phyloP scores from a whole-genome alignment of 164 flowering plant genomes.

The Brasenia schreberi region DNA sequence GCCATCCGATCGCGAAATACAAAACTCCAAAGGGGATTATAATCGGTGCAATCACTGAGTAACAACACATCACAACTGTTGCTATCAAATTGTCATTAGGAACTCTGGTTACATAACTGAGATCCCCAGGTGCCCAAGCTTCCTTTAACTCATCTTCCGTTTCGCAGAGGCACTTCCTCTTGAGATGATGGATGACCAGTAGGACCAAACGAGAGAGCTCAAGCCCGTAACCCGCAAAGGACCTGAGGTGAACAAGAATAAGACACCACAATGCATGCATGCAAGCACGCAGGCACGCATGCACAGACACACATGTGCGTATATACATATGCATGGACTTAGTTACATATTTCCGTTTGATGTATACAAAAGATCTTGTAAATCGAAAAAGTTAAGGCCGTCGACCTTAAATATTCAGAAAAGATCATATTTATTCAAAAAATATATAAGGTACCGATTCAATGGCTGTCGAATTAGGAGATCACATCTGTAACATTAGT shows the following conservation, averaged over 20 bases:
- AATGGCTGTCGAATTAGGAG: too few species aligned
- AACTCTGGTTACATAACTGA: constrained; percentile 61
- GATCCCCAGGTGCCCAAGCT: constrained; percentile 85
- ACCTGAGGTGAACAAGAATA: constrained; percentile 27
- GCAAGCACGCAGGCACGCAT: too few species aligned
- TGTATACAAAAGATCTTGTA: too few species aligned
- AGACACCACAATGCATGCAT: too few species aligned
- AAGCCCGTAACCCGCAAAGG: constrained; percentile 90
- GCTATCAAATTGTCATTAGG: constrained; percentile 71
- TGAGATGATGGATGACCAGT: constrained; percentile 62
- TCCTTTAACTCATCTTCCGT: constrained; percentile 78
- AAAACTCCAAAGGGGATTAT: constrained; percentile 71
- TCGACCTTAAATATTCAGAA: too few species aligned
- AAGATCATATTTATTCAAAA: too few species aligned
- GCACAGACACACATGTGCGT: too few species aligned
- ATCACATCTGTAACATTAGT: too few species aligned
- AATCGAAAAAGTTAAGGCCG: too few species aligned
- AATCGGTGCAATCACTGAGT: constrained; percentile 82
- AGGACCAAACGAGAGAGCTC: constrained; percentile 83
- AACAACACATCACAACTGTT: constrained; percentile 41
- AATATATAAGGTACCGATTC: too few species aligned
- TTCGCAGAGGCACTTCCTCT: constrained; percentile 75
- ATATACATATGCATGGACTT: too few species aligned
- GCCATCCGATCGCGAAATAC: constrained; percentile 92
- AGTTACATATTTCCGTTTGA: too few species aligned